Evolutionary conservation across 768 basidiomycete species (phyloP).

Genomic region (Pisolithus orientalis): DNA sequence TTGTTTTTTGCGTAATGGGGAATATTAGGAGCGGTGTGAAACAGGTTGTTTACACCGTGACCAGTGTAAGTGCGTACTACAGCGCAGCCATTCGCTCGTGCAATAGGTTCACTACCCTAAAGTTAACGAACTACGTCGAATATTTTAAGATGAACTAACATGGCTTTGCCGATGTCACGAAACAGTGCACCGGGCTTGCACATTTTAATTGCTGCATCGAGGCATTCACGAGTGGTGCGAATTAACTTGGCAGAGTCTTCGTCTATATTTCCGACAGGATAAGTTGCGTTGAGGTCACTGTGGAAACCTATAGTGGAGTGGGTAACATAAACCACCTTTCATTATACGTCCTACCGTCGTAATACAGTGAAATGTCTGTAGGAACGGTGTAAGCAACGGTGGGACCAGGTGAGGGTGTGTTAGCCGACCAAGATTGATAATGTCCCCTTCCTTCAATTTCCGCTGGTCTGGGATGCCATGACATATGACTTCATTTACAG

Average conservation of each 20-base stretch:
- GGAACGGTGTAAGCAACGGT: slow-evolving; percentile 11
- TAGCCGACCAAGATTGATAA: slow-evolving; percentile 81
- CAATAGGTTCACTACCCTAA: slow-evolving; percentile 67
- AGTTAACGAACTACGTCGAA: slow-evolving; percentile 8
- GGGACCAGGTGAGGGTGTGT: slow-evolving; percentile 3
- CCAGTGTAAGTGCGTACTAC: slow-evolving; percentile 90
- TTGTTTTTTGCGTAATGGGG: slow-evolving; percentile 96
- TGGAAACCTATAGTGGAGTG: slow-evolving; percentile 62
- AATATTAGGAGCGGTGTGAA: slow-evolving; percentile 82
- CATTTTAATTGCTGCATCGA: slow-evolving; percentile 85
- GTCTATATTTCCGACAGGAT: slow-evolving; percentile 82
- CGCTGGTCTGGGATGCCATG: slow-evolving; percentile 93
- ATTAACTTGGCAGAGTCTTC: slow-evolving; percentile 82
- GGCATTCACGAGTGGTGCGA: slow-evolving; percentile 69
- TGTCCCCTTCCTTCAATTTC: slow-evolving; percentile 86
- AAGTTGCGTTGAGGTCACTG: slow-evolving; percentile 88
- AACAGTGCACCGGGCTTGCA: slow-evolving; percentile 93
- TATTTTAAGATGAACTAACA: slow-evolving; percentile 46
- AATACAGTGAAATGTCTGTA: slow-evolving; percentile 73
- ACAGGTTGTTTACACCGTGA: slow-evolving; percentile 83
- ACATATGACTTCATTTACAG: slow-evolving; percentile 93
- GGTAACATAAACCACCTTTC: neutral
- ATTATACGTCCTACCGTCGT: slow-evolving; percentile 48
- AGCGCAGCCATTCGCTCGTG: slow-evolving; percentile 78
- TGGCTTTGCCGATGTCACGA: slow-evolving; percentile 80